Base-by-base conservation (phyloP, 495 filamentous ascomycete genomes). In the Lepraria neglecta region DNA sequence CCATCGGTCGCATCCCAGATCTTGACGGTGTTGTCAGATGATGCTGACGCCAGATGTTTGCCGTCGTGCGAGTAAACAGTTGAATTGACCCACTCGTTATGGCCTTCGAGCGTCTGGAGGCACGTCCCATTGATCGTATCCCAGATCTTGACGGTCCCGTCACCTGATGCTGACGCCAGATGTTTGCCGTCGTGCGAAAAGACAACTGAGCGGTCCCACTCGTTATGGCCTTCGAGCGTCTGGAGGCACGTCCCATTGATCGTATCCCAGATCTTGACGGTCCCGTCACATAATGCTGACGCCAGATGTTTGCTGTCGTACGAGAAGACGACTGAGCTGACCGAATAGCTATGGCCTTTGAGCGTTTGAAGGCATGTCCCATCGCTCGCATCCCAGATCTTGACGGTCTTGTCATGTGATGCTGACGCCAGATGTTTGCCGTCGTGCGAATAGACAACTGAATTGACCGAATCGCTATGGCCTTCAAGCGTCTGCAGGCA, bases 381-480 rank as follows among this genome's bases (percentile, higher is more conserved):
- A 5, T 21, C 24, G 44, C 17, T 21, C n/a, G 1, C 1, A 21
- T 24, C 44, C 44, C 44, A 47, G n/a, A 47, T 7, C 44, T 10
- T 47, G 44, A 47, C n/a, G 7, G 0, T 47, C 44, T 3, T 1
- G 3, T 47, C n/a, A n/a, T n/a, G 0, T 9, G 15, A 19, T 3
- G 6, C 44, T 10, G n/a, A 21, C 1, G 44, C 44, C n/a, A 47
- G 44, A 17, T 0, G 4, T 17, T 6, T 10, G n/a, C n/a, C 19
- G 45, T 47, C 6, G 24, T 47, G 45, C n/a, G 19, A 47, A 24
- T 19, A 11, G 14, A 21, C 45, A n/a, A 47, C 45, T 21, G 45
- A 24, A 3, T 0, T 0, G 24, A 47, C 19, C 0, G 0, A 1
- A 47, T 2, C 3, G 6, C 4, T 21, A n/a, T n/a, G n/a, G n/a